phyloP scores from a whole-genome alignment of 1,139 yeast genomes.

The Yamadazyma triangularis region DNA sequence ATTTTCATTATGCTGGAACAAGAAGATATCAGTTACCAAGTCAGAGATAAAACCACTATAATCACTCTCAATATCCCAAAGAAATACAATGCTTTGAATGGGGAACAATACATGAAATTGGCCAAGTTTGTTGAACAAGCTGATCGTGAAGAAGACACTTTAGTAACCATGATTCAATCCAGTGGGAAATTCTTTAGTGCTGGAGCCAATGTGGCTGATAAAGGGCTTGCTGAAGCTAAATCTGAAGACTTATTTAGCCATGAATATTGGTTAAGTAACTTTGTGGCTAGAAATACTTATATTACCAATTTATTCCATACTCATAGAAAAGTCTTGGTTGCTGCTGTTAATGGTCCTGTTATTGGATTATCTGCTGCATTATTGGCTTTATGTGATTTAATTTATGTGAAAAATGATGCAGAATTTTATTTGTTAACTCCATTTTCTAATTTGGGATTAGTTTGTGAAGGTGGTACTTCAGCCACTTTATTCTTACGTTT shows the following conservation, averaged over 20 bases:
- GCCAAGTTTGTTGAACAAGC: slow-evolving; percentile 63
- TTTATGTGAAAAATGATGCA: slow-evolving; percentile 59
- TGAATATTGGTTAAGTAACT: slow-evolving; percentile 54
- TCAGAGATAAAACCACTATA: slow-evolving; percentile 51
- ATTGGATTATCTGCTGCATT: slow-evolving; percentile 77
- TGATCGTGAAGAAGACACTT: slow-evolving; percentile 59
- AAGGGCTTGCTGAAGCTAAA: slow-evolving; percentile 18
- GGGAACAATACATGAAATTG: slow-evolving; percentile 59
- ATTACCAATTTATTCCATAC: slow-evolving; percentile 65
- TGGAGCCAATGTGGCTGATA: slow-evolving; percentile 67
- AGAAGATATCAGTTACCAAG: slow-evolving; percentile 45
- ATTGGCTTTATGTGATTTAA: slow-evolving; percentile 70
- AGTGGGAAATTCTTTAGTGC: slow-evolving; percentile 80
- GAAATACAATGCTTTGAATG: slow-evolving; percentile 64
- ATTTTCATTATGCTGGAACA: too few species aligned
- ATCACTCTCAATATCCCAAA: slow-evolving; percentile 66
- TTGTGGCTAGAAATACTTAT: slow-evolving; percentile 67
- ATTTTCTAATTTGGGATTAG: slow-evolving; percentile 78
- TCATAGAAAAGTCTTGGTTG: slow-evolving; percentile 69
- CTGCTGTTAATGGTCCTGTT: slow-evolving; percentile 84
- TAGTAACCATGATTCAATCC: slow-evolving; percentile 64
- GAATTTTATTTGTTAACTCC: slow-evolving; percentile 67
- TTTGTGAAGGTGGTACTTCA: slow-evolving; percentile 78
- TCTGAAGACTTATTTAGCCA: slow-evolving; percentile 32
- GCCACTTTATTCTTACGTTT: slow-evolving; percentile 64